Evolutionary conservation across 495 filamentous ascomycete genomes (phyloP), one percentile per base, ranked within the genome.

Genomic region (Diplogelasinospora grovesii): DNA sequence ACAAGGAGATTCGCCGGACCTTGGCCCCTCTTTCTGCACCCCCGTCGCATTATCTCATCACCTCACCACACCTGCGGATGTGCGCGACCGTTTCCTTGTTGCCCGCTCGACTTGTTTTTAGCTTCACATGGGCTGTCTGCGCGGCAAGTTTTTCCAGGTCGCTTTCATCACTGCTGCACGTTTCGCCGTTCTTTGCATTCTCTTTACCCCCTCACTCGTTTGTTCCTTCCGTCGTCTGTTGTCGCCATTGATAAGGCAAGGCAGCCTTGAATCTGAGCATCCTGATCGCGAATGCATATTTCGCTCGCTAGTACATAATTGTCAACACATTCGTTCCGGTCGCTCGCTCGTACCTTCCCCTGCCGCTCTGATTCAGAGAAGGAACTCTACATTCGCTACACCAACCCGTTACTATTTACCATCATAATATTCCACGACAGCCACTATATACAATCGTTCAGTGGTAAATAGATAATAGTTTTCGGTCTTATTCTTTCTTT

Each of bases 141-240:
- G n/a, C n/a, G n/a, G n/a, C n/a, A n/a, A n/a, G n/a, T n/a, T n/a
- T 33, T 33, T 33, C 11, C 8, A 33, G 30, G 28, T 31, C 16
- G 28, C 28, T 31, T 31, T 31, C n/a, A n/a, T n/a, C n/a, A n/a
- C 24, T 6, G 28, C 28, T 11, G 28, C 28, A 31, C n/a, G n/a
- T n/a, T n/a, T n/a, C n/a, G n/a, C n/a, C n/a, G n/a, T n/a, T 35
- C 20, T 29, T 28, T 36, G 39, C 37, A 36, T 29, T 37, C 34
- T 49, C 42, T 33, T 49, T 44, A 31, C 32, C 45, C 39, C 22
- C 39, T 30, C 5, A 31, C 28, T 36, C 22, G 41, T 45, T 45
- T 36, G 43, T 41, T 46, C 36, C 39, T 47, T 48, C 45, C 46
- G 53, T 48, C 54, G 49, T 51, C 49, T 48, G 44, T 38, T 46